phyloP scores from a whole-genome alignment of 345 rosid species.

The Pistacia vera region DNA sequence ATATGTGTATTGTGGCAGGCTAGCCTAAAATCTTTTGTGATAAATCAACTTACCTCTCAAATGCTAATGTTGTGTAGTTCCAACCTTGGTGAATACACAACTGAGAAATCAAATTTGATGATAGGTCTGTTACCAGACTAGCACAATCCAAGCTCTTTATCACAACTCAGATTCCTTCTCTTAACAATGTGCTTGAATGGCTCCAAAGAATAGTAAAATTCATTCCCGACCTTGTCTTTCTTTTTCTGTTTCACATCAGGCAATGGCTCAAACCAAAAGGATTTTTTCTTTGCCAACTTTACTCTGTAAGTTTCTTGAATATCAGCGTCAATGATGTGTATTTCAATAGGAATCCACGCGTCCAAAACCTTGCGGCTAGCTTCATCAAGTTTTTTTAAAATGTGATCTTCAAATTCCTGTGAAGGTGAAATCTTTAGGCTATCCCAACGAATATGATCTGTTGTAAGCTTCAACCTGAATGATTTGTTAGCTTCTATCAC shows the following conservation, averaged over 20 bases:
- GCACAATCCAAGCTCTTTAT: constrained; percentile 29
- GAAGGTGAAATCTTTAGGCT: constrained; percentile 34
- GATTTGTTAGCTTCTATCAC: not conserved
- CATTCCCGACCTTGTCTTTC: not conserved
- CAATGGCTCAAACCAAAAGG: constrained; percentile 39
- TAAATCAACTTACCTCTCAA: constrained; percentile 10
- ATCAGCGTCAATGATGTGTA: constrained; percentile 23
- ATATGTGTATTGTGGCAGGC: no score
- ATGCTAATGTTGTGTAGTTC: not conserved
- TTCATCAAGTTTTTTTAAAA: constrained; percentile 21
- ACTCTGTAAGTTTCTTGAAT: constrained; percentile 23
- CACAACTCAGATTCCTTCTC: constrained; percentile 25
- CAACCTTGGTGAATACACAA: constrained; percentile 17
- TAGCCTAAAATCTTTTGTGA: no score
- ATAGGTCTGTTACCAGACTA: constrained; percentile 12
- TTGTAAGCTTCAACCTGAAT: constrained; percentile 25
- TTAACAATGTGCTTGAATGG: constrained; percentile 27
- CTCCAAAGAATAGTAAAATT: constrained; percentile 30
- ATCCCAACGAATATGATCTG: constrained; percentile 37
- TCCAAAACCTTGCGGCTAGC: constrained; percentile 14
- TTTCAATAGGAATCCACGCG: constrained; percentile 17
- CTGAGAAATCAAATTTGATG: constrained; percentile 29
- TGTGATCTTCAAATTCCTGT: constrained; percentile 26
- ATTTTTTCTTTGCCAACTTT: constrained; percentile 30
- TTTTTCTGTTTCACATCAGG: constrained; percentile 26